Evolutionary conservation across 2,329 filamentous ascomycete species (phyloP), one percentile per base, ranked within the genome.

Genomic region (Didymella keratinophila): DNA sequence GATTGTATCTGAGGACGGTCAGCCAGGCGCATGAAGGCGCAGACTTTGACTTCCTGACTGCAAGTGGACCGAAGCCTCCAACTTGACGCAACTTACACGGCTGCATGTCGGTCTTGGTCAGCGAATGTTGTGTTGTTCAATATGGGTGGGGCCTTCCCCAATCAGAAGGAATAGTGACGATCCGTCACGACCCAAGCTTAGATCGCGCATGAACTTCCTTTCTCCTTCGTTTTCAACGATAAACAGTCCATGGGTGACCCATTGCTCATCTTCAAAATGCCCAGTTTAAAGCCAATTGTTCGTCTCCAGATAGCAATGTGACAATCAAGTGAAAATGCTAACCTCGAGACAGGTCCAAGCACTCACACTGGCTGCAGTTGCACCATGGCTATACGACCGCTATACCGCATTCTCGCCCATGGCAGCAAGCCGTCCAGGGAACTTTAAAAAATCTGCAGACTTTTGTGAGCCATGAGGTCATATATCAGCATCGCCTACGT

Each of bases 21-120:
- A 87, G 85, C 18, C 85, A 87, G 70, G 86, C 86, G 0, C 80
- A 88, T 61, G 66, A 80, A 2, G 86, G 86, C 0, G 84, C 81
- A 0, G 65, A 89, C 68, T 88, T 89, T 73, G 85, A 85, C 60
- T 88, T 89, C 56, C 71, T 89, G 52, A 86, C 65, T 12, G 65
- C 65, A 20, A 52, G 54, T 2, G 65, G 65, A 30, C 65, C 65
- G 7, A 50, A 41, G 28, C 18, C 45, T 42, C n/a, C 18, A 11
- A 5, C 39, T 41, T 50, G 39, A 58, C 8, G 2, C 12, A 23
- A 20, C 3, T 10, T 47, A 7, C 16, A 20, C 27, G 34, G 43
- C 4, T 18, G 42, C 21, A 46, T 23, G 10, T 46, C 34, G 34
- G 32, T 25, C 34, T 30, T 46, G 18, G 20, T 39, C 7, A 20